Base-by-base conservation (phyloP, 192 early-diverging fungal species). In the Coemansia pectinata region DNA sequence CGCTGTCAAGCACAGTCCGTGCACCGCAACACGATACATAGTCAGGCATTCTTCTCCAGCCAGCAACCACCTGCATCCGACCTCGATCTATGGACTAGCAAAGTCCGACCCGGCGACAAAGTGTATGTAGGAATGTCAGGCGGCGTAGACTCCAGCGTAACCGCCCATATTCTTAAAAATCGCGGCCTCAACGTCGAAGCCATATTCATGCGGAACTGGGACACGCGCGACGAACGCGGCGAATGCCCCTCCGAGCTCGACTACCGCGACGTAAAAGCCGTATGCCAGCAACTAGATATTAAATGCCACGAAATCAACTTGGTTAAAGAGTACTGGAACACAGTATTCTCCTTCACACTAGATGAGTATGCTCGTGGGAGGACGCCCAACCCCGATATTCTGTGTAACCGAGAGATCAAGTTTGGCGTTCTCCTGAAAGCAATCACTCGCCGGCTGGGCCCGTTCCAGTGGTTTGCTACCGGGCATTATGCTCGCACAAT, bases 141-240 rank as follows among this genome's bases (percentile, higher is more conserved):
- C 31, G 97, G 97, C 1, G 95, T 99, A 0, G 97, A 99, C 66
- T 96, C 94, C 1, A 92, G 91, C 68, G 92, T 97, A 17, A 87
- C 91, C 10, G 95, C 95, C 0, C 73, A 90, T 31, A 76, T 99
- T 14, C 77, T 99, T 1, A 79, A 90, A 39, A 66, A 79, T 17
- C 85, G 87, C 33, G 85, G 85, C n/a, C 69, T 85, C 65, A 57
- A 87, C 14, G 89, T 96, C 1, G 84, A 90, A 41, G 97, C 87
- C 1, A 78, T 96, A 12, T 97, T 92, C 71, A 97, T 99, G 97
- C 90, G 88, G 65, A 99, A 97, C 78, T 97, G 97, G 97, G 96
- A 97, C 68, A 87, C 88, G 3, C 77, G 83, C 1, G 95, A 97
- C 66, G 94, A 96, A 23, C 66, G 62, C 17, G 92, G 89, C 29